Evolutionary conservation across 352 stramenopile species (phyloP).

Genomic region (Salisapilia sapeloensis): DNA sequence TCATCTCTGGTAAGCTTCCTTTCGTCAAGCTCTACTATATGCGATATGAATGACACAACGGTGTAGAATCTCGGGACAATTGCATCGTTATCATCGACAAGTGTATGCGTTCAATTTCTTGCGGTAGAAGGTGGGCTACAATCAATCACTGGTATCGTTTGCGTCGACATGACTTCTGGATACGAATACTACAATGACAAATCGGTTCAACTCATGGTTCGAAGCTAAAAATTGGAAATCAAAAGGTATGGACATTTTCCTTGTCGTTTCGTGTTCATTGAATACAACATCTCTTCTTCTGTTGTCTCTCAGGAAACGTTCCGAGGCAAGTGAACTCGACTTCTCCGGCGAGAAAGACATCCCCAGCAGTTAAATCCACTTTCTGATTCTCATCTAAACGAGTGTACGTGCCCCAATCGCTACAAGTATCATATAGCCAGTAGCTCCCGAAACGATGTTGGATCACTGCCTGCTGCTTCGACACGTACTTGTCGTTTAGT

Average conservation of each 20-base stretch:
- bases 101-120: slow-evolving; percentile 43
- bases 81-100: slow-evolving; percentile 18
- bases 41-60: neutral
- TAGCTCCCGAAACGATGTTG: slow-evolving; percentile 52
- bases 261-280: slow-evolving; percentile 6
- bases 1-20: slow-evolving; percentile 50
- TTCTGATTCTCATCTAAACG: slow-evolving; percentile 49
- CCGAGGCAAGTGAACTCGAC: slow-evolving; percentile 63
- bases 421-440: slow-evolving; percentile 55
- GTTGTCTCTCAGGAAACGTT: slow-evolving; percentile 38
- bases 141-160: slow-evolving; percentile 30
- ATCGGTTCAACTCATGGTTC: too few relatives aligned
- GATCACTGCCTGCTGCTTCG: slow-evolving; percentile 35
- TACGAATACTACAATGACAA: slow-evolving; percentile 38
- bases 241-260: too few relatives aligned
- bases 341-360: slow-evolving; percentile 51
- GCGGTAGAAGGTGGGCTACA: slow-evolving; percentile 50
- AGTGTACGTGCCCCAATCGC: slow-evolving; percentile 59
- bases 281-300: slow-evolving; percentile 32
- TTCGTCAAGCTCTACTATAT: neutral
- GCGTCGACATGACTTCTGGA: slow-evolving; percentile 43
- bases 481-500: slow-evolving; percentile 51
- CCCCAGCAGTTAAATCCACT: slow-evolving; percentile 40
- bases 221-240: too few relatives aligned
- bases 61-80: slow-evolving; percentile 43